Percentiles rank a stretch among this genome's conserved stretches.
These are phyloP conservation scores for Physcomitrium patens DNA, from an alignment of 225 moss, liverwort and hornwort genomes.

Conservation along the genomic window DNA sequence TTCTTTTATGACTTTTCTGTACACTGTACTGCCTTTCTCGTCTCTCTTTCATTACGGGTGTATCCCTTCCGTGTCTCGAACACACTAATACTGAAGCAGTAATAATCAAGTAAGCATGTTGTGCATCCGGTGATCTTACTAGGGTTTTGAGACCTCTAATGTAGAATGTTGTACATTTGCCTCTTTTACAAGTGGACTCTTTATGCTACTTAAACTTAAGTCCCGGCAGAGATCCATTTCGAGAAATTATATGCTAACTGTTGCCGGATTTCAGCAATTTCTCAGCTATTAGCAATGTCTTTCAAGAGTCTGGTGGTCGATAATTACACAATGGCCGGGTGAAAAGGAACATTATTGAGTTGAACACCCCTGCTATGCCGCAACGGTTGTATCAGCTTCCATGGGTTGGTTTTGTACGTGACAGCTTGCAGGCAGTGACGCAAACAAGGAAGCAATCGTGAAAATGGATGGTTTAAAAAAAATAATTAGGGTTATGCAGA, in stretches of 20 bases:
- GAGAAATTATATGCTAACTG: not conserved
- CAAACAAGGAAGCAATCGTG: conserved; percentile 86
- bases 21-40: not conserved
- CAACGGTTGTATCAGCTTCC: conserved; percentile 18
- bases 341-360: not conserved
- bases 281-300: not conserved
- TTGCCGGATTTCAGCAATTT: not conserved
- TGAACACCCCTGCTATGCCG: conserved; percentile 12
- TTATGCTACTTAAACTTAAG: no score
- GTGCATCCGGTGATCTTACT: conserved; percentile 6
- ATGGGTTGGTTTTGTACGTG: conserved; percentile 14
- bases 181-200: not conserved
- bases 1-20: conserved; percentile 3
- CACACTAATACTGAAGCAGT: not conserved
- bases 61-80: not conserved
- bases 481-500: conserved; percentile 68
- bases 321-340: not conserved
- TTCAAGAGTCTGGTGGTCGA: conserved; percentile 22
- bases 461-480: conserved; percentile 60
- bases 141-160: not conserved
- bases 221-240: not conserved
- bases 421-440: conserved; percentile 88
- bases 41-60: not conserved
- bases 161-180: not conserved
- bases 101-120: not conserved